Evolutionary conservation across 768 basidiomycete species (phyloP).

Genomic region (Lactarius psammicola): DNA sequence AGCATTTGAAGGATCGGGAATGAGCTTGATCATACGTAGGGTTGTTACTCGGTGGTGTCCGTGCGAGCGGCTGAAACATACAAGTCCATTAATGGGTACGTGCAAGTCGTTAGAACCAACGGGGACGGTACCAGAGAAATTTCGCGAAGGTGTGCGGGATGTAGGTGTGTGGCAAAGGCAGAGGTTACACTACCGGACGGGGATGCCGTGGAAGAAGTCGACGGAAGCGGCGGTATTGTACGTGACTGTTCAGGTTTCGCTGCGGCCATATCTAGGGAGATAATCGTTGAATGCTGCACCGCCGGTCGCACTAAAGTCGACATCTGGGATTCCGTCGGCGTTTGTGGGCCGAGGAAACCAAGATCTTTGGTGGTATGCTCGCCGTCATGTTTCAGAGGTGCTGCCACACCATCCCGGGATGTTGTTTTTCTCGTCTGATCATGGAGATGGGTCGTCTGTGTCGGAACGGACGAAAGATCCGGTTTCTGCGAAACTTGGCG

Average conservation of each 20-base stretch:
- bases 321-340: not conserved
- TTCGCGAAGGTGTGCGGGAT: not conserved
- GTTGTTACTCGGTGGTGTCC: not conserved
- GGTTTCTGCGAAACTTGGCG: not conserved
- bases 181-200: not conserved
- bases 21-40: not conserved
- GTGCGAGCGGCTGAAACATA: not conserved
- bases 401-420: not conserved
- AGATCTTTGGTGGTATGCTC: not conserved
- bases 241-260: not conserved
- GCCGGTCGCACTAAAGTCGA: not conserved
- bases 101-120: not conserved
- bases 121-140: conserved; percentile 2
- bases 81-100: not conserved
- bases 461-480: not conserved
- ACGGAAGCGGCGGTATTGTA: not conserved
- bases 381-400: not conserved
- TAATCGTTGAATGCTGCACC: not conserved
- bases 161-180: not conserved
- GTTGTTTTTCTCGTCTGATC: not conserved
- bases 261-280: not conserved
- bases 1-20: not conserved
- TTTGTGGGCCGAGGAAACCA: not conserved
- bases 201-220: not conserved
- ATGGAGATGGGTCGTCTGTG: not conserved